Evolutionary conservation across 495 filamentous ascomycete genomes (phyloP).

Genomic region (Penicillium daleae): DNA sequence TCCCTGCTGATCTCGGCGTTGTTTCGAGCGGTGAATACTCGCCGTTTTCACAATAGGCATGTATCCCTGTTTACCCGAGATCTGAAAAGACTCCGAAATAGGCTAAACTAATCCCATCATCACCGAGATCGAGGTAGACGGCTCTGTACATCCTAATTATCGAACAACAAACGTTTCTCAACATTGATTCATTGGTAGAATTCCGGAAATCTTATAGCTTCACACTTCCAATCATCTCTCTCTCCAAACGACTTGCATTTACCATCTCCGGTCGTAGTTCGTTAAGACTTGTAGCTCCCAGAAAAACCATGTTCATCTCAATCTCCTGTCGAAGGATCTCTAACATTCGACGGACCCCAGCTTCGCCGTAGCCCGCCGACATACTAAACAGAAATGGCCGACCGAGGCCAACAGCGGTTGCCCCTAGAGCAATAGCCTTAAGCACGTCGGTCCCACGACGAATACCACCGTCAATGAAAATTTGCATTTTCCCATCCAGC

Average conservation of each 20-base stretch:
- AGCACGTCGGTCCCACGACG: conserved; percentile 84
- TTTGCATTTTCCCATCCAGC: conserved; percentile 68
- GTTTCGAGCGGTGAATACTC: background rate
- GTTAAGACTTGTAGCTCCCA: conserved; percentile 33
- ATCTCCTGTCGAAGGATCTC: conserved; percentile 44
- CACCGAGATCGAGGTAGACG: too few species aligned
- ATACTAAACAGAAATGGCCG: conserved; percentile 86
- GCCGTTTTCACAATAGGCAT: too few species aligned
- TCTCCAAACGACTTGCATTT: conserved; percentile 42
- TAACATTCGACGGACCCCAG: conserved; percentile 37
- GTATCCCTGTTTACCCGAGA: too few species aligned
- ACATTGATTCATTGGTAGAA: too few species aligned
- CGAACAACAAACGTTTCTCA: too few species aligned
- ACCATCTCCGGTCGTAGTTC: conserved; percentile 40
- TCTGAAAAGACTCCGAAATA: too few species aligned
- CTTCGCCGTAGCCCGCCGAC: conserved; percentile 57
- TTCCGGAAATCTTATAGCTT: conserved; percentile 32
- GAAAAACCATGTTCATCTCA: conserved; percentile 44
- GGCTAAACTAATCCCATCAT: too few species aligned
- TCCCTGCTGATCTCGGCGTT: background rate
- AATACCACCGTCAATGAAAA: conserved; percentile 84
- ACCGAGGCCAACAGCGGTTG: conserved; percentile 83
- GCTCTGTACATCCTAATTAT: too few species aligned
- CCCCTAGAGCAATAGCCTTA: conserved; percentile 85
- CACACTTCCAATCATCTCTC: conserved; percentile 38